These are phyloP conservation scores for Lactarius hatsudake DNA, from an alignment of 768 basidiomycete genomes.

Conservation along the genomic window DNA sequence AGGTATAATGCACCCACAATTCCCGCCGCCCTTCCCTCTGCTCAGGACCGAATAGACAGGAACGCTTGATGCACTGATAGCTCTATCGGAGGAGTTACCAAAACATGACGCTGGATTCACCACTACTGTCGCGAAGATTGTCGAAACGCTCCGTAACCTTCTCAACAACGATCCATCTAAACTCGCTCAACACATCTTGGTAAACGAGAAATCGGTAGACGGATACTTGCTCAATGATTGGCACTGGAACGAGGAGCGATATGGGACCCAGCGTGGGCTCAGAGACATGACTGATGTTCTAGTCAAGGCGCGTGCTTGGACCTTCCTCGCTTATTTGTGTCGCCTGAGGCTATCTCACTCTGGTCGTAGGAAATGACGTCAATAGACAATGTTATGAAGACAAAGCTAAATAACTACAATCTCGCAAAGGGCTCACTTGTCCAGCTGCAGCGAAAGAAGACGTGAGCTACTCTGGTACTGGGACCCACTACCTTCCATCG, in stretches of 20 bases:
- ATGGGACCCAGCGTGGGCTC: conserved; percentile 77
- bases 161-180: conserved; percentile 83
- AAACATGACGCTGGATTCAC: conserved; percentile 92
- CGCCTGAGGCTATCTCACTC: conserved; percentile 17
- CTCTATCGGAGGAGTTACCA: conserved; percentile 87
- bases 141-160: conserved; percentile 89
- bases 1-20: conserved; percentile 51
- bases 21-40: not conserved
- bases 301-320: conserved; percentile 60
- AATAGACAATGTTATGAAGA: conserved; percentile 92
- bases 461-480: conserved; percentile 47
- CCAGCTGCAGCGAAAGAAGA: conserved; percentile 92
- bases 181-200: conserved; percentile 68
- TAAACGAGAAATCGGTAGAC: conserved; percentile 78
- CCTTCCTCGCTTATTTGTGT: conserved; percentile 5
- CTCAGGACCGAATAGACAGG: conserved; percentile 61
- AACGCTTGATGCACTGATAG: conserved; percentile 85
- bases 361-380: conserved; percentile 80
- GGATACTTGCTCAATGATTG: conserved; percentile 77
- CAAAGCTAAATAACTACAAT: conserved; percentile 88
- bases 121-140: conserved; percentile 81
- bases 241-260: conserved; percentile 94
- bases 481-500: conserved; percentile 10
- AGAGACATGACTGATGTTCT: conserved; percentile 82
- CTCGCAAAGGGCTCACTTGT: conserved; percentile 88